Evolutionary conservation across 73 alveolate species (phyloP), one percentile per base, ranked within the genome.

Genomic region (Tetrahymena malaccensis): DNA sequence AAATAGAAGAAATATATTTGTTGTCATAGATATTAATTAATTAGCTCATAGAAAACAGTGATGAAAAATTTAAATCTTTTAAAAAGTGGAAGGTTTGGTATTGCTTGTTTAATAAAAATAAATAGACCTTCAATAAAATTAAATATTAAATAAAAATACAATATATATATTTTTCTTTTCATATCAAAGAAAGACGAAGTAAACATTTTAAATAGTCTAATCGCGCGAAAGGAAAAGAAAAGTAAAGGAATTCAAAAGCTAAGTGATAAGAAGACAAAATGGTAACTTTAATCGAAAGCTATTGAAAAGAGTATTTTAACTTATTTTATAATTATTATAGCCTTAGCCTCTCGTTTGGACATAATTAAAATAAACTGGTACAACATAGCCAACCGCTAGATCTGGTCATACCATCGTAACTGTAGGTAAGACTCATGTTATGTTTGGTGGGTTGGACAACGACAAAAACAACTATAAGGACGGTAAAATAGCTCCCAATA

Each of bases 341-440:
- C 99, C 99, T 55, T 97, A 98, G 97, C 98, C 98, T 43, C 94
- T 98, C 84, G 96, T 98, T 94, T 98, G 99, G 99, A 96, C 96
- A 94, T 38, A 96, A 94, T 44, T 97, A 34, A 97, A 97, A 94
- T 94, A 94, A 58, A 95, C 96, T 40, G 99, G 99, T 56, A 96
- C 96, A 85, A 97, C 93, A 27, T 70, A 70, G 43, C 99, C 99
- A 34, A 70, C 98, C 84, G 96, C 99, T 34, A 93, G 99, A 94
- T 97, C 98, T 27, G 99, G 99, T 27, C 99, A 98, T 94, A 96
- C 99, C 33, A 94, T 98, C 94, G 96, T 97, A 43, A 95, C 96
- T 58, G 97, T 98, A 31, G 98, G 98, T 31, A 96, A 97, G 43
- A 93, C 95, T 89, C 98, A 98, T 44, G 97, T 98, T 93, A 93